phyloP scores from a whole-genome alignment of 306 rosid genomes.

The Castanea mollissima region DNA sequence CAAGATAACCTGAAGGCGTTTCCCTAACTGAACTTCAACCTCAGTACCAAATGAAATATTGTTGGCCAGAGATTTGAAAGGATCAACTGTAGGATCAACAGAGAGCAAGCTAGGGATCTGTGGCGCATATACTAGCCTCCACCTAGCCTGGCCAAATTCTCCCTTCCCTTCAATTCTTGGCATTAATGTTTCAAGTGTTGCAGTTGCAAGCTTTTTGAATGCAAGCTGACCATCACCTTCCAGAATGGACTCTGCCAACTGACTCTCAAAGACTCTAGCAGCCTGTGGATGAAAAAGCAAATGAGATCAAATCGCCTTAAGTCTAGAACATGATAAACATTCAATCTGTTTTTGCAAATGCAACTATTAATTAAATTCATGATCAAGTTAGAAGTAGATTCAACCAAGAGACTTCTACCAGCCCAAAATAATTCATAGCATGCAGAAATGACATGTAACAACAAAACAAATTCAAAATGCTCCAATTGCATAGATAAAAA shows the following conservation, averaged over 20 bases:
- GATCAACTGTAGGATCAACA: slow-evolving; percentile 57
- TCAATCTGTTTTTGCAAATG: neutral
- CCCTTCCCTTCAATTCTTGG: slow-evolving; percentile 96
- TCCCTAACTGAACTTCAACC: slow-evolving; percentile 94
- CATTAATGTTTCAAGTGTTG: slow-evolving; percentile 84
- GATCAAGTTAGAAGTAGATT: neutral
- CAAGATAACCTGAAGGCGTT: slow-evolving; percentile 72
- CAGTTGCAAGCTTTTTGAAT: slow-evolving; percentile 76
- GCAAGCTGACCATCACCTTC: slow-evolving; percentile 68
- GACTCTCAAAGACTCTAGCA: slow-evolving; percentile 81
- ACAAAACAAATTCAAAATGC: neutral
- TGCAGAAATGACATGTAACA: neutral
- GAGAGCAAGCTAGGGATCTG: slow-evolving; percentile 76
- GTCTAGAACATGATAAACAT: slow-evolving; percentile 1
- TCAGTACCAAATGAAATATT: slow-evolving; percentile 85
- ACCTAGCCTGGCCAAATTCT: slow-evolving; percentile 85
- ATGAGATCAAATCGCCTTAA: slow-evolving; percentile 5
- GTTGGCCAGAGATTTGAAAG: slow-evolving; percentile 67
- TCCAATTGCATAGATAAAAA: neutral
- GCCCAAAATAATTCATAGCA: neutral
- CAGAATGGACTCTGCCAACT: slow-evolving; percentile 65
- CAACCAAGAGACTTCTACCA: neutral
- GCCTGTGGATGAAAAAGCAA: slow-evolving; percentile 47
- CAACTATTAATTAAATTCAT: slow-evolving; percentile 1
- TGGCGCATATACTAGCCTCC: slow-evolving; percentile 83